A percentile compares a stretch with the other conserved stretches of the same genome.
Evolutionary conservation across 176 grass and related monocot genomes (phyloP).

Genomic region (Thinopyrum elongatum): DNA sequence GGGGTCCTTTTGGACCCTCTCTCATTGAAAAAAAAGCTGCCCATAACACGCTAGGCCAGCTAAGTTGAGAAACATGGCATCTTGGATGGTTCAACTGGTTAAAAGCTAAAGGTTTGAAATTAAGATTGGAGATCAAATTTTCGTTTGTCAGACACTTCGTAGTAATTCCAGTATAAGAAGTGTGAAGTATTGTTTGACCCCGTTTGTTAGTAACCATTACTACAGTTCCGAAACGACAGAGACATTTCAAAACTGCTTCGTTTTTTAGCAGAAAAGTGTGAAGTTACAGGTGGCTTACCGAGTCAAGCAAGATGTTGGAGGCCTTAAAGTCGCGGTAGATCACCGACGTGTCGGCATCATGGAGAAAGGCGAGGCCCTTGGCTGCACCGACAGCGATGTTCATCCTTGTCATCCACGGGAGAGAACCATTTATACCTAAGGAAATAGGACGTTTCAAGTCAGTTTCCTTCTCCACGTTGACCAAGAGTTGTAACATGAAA

Average conservation of each 20-base stretch:
- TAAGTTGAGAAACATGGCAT: conserved; percentile 26
- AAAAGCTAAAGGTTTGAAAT: conserved; percentile 11
- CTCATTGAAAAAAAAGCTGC: no score
- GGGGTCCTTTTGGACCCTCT: no score
- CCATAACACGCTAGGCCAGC: background rate
- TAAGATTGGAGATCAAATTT: background rate
- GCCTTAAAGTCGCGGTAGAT: no score
- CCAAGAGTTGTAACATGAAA: background rate
- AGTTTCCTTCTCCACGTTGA: conserved; percentile 38
- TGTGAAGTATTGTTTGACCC: background rate
- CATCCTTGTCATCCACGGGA: no score
- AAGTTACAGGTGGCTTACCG: no score
- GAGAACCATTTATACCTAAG: no score
- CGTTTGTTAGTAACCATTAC: no score
- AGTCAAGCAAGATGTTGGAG: no score
- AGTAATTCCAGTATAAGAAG: background rate
- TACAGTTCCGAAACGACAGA: background rate
- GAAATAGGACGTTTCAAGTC: conserved; percentile 12
- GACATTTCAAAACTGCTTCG: background rate
- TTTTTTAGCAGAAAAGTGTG: background rate
- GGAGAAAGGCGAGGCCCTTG: no score
- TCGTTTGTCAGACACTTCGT: background rate
- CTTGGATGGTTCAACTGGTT: conserved; percentile 11
- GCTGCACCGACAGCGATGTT: no score
- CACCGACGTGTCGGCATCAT: no score